Evolutionary conservation across 2,329 filamentous ascomycete genomes (phyloP).

Genomic region (Myrmaecium sp.): DNA sequence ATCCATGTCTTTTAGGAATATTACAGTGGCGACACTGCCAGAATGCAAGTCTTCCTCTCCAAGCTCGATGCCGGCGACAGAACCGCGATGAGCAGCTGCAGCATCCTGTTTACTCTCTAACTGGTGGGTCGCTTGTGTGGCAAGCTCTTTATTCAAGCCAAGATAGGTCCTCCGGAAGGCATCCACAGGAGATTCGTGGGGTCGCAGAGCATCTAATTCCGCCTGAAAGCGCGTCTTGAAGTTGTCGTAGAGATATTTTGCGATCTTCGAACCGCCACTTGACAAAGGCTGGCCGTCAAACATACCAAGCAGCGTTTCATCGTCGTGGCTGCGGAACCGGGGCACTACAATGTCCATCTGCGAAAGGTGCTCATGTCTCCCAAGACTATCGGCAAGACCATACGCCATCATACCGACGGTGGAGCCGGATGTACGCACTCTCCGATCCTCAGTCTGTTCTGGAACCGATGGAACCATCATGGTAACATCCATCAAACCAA

Average conservation of each 20-base stretch:
- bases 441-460: constrained; percentile 84
- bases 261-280: constrained; percentile 82
- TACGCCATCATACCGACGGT: constrained; percentile 81
- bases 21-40: constrained; percentile 78
- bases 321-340: constrained; percentile 74
- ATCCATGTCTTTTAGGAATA: constrained; percentile 79
- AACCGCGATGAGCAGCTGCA: constrained; percentile 47
- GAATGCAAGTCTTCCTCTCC: constrained; percentile 80
- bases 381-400: constrained; percentile 92
- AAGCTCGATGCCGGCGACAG: constrained; percentile 56
- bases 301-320: constrained; percentile 80
- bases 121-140: constrained; percentile 65
- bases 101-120: constrained; percentile 52
- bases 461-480: constrained; percentile 84
- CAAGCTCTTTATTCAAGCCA: constrained; percentile 82
- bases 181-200: constrained; percentile 61
- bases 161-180: constrained; percentile 77
- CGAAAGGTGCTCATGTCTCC: constrained; percentile 83
- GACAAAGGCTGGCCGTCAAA: constrained; percentile 90
- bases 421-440: constrained; percentile 93
- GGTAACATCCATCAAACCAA: constrained; percentile 96
- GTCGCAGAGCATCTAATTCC: constrained; percentile 59
- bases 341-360: constrained; percentile 93
- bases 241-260: constrained; percentile 92
- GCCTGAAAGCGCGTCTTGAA: constrained; percentile 71